These are phyloP conservation scores for Nemania sp. DNA, from an alignment of 2,329 filamentous ascomycete species.

Conservation along the genomic window DNA sequence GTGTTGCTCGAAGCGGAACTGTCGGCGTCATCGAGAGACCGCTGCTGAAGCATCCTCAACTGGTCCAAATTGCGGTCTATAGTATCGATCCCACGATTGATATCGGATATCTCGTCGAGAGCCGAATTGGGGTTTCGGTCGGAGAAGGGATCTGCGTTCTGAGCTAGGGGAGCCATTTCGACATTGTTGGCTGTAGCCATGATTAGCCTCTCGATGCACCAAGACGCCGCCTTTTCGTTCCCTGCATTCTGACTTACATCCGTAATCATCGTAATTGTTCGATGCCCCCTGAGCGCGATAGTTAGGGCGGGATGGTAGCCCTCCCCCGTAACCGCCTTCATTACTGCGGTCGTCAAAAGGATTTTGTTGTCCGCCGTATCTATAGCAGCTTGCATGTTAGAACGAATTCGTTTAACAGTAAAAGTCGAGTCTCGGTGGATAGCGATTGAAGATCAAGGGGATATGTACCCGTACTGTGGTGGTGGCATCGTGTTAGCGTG, in stretches of 20 bases:
- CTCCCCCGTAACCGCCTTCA: constrained; percentile 54
- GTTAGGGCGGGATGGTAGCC: constrained; percentile 40
- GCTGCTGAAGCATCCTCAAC: constrained; percentile 77
- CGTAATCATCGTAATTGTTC: constrained; percentile 49
- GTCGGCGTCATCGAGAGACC: constrained; percentile 80
- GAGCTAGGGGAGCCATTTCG: constrained; percentile 76
- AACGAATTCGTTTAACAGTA: constrained; percentile 22
- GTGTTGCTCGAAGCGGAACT: constrained; percentile 74
- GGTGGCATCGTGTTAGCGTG: constrained; percentile 57
- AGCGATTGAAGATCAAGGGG: constrained; percentile 33
- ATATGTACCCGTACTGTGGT: constrained; percentile 67
- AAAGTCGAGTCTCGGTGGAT: constrained; percentile 27
- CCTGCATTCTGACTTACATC: constrained; percentile 54
- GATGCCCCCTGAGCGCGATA: constrained; percentile 39
- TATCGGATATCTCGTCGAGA: constrained; percentile 84
- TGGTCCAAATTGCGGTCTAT: constrained; percentile 79
- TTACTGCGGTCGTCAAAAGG: constrained; percentile 70
- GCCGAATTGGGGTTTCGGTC: constrained; percentile 77
- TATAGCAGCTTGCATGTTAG: constrained; percentile 54
- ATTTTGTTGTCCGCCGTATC: constrained; percentile 67
- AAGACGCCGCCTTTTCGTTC: background rate
- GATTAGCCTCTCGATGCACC: constrained; percentile 31
- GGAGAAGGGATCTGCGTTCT: constrained; percentile 62
- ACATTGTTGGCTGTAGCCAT: constrained; percentile 62
- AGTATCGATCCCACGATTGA: constrained; percentile 80